Evolutionary conservation across 495 filamentous ascomycete genomes (phyloP).

Genomic region (Cercophora newfieldiana): DNA sequence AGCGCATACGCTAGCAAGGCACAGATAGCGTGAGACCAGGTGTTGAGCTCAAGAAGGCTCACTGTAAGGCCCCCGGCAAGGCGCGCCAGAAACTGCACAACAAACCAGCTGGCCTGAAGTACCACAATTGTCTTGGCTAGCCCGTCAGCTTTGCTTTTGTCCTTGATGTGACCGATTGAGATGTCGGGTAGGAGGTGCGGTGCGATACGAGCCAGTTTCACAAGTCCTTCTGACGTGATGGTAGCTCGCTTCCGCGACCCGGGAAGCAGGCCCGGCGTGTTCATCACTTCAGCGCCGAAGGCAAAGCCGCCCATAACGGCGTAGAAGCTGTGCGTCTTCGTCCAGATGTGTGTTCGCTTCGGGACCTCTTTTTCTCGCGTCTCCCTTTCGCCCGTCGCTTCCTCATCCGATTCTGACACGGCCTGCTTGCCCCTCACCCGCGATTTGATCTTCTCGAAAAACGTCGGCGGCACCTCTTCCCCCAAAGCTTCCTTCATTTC

Average conservation of each 20-base stretch:
- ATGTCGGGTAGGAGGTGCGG: slow-evolving; percentile 14
- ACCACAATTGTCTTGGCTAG: slow-evolving; percentile 13
- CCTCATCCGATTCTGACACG: background rate
- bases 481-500: background rate
- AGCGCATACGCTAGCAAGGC: slow-evolving; percentile 8
- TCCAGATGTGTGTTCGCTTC: background rate
- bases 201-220: background rate
- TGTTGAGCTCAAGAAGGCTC: slow-evolving; percentile 20
- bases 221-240: background rate
- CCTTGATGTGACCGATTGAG: background rate
- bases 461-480: background rate
- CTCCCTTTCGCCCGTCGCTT: background rate
- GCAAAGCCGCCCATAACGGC: slow-evolving; percentile 6
- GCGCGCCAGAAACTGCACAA: background rate
- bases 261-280: background rate
- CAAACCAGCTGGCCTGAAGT: slow-evolving; percentile 14
- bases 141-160: slow-evolving; percentile 18
- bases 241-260: background rate
- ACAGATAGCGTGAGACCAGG: slow-evolving; percentile 17
- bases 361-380: background rate
- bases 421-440: too few species aligned
- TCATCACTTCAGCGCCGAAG: background rate
- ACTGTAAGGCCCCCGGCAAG: background rate
- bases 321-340: background rate
- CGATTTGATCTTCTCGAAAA: background rate